Conservation (phyloP, 192 early-diverging fungal species). For the Cetraspora pellucida region DNA sequence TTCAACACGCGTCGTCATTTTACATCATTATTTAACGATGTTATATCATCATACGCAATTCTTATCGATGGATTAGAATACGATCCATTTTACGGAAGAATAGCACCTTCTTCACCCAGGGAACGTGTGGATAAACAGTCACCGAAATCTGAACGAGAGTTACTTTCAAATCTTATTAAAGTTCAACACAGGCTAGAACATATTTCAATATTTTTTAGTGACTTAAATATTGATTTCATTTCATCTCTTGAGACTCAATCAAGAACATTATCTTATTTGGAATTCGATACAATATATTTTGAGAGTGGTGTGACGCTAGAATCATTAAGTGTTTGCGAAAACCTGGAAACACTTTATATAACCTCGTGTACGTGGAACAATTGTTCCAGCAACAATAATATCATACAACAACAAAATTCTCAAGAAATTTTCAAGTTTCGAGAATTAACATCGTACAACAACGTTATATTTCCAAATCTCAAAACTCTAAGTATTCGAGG, state of each 20-base stretch:
- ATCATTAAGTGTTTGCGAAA: not conserved
- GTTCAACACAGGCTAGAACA: not conserved
- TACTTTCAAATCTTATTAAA: not conserved
- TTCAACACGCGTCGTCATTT: not conserved
- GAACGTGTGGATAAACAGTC: not conserved
- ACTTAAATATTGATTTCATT: slow-evolving; percentile 3
- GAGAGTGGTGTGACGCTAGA: not conserved
- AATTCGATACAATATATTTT: slow-evolving; percentile 13
- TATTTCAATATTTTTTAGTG: slow-evolving; percentile 2
- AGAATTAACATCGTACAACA: not conserved
- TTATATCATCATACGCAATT: not conserved
- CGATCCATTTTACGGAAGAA: not conserved
- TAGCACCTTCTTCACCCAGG: not conserved
- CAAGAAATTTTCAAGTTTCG: not conserved
- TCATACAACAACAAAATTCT: not conserved
- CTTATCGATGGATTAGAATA: not conserved
- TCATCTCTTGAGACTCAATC: slow-evolving; percentile 3
- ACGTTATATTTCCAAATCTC: not conserved
- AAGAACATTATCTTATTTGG: slow-evolving; percentile 6
- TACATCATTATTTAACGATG: not conserved
- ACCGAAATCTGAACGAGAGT: not conserved
- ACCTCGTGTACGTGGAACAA: not conserved
- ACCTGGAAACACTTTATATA: not conserved
- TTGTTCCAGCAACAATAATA: not conserved
- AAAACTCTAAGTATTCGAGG: not conserved